Base-by-base conservation (phyloP, 768 basidiomycete species). In the Macrocybe gigantea region DNA sequence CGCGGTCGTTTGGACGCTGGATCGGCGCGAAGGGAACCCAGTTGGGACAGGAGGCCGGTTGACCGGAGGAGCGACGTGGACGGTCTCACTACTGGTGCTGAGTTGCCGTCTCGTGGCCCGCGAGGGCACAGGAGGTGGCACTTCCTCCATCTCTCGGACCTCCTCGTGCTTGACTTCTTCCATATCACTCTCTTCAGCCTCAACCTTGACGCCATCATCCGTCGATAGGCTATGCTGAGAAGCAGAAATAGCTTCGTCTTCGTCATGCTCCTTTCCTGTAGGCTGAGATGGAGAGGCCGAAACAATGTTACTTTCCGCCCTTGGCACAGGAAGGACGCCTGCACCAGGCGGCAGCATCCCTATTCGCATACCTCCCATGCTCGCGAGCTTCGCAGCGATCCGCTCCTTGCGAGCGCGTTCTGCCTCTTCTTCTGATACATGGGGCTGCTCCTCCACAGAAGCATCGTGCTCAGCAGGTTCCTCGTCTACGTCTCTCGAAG, bases 181-280 rank as follows among this genome's bases (percentile, higher is more conserved):
- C 10, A 80, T 67, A 58, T 87, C 84, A 51, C 83, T 86, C 55
- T 87, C 85, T 56, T 86, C 84, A 5, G 74, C 78, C 49, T 87
- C 86, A 22, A 81, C 78, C 34, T 73, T 72, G 15, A 82, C 81
- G 7, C 77, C 77, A 39, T 87, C 84, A 13, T 82, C 80, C 32
- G 66, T 64, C 33, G 62, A 56, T 30, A 62, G 53, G 56, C 75
- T 71, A 51, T 70, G 38, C 39, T 54, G 56, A 31, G 56, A 57
- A 3, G 48, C 42, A 13, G 53, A 50, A 7, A 57, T 47, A 7
- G 68, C 61, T 37, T 79, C 78, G n/a, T 66, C 70, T 43, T 80
- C 77, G 38, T 72, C 69, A 8, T 48, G 51, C 7, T 52, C 49
- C 1, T 53, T 58, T 13, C 53, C 35, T 13, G 54, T 51, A 44